These are phyloP conservation scores for Aspergillus kassunensis DNA, from an alignment of 495 filamentous ascomycete species.

Conservation along the genomic window DNA sequence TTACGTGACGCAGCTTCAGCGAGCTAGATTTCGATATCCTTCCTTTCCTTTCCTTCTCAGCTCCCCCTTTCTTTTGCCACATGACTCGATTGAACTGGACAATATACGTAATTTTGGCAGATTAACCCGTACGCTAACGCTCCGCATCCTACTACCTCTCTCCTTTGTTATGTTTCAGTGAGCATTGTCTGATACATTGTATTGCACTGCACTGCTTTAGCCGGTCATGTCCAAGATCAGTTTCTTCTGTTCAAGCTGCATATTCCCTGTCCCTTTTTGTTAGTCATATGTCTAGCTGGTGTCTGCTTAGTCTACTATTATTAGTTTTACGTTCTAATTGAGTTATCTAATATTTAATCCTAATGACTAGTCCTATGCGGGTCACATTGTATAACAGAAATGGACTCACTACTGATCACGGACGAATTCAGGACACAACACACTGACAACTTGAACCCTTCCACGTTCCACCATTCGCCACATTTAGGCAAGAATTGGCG, in stretches of 20 bases:
- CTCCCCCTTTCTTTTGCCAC: background rate
- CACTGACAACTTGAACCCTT: too few relatives aligned
- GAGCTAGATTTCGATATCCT: constrained; percentile 17
- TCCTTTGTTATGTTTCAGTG: too few relatives aligned
- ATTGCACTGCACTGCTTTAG: too few relatives aligned
- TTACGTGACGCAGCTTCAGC: constrained; percentile 21
- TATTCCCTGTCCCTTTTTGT: too few relatives aligned
- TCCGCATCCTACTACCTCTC: background rate
- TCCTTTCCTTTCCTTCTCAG: constrained; percentile 4
- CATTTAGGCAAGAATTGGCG: background rate
- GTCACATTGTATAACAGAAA: too few relatives aligned
- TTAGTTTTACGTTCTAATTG: background rate
- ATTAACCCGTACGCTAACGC: background rate
- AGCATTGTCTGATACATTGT: too few relatives aligned
- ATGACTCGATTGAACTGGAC: background rate
- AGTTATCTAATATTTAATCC: background rate
- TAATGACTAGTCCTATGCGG: too few relatives aligned
- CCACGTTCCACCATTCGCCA: too few relatives aligned
- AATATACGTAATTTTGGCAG: constrained; percentile 12
- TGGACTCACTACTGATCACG: too few relatives aligned
- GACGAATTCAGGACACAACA: too few relatives aligned
- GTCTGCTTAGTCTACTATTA: background rate
- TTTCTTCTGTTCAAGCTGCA: too few relatives aligned
- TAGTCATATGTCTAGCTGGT: background rate
- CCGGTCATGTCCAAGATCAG: too few relatives aligned